phyloP scores from a whole-genome alignment of 371 early-diverging fungal genomes.

The Mucor lusitanicus region DNA sequence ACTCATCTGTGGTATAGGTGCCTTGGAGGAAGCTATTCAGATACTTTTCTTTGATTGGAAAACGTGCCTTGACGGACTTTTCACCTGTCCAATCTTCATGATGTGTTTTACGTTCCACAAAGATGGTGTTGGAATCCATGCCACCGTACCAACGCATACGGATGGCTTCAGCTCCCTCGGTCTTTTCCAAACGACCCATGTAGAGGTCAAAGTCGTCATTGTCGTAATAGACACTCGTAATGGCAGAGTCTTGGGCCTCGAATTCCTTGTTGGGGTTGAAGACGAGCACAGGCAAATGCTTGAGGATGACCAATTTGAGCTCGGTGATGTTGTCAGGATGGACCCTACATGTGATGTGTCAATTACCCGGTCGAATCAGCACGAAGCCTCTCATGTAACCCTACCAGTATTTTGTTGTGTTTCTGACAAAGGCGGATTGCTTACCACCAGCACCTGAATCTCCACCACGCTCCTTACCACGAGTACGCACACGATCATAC shows the following conservation, averaged over 20 bases:
- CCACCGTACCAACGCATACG: constrained; percentile 98
- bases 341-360: constrained; percentile 60
- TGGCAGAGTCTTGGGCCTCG: constrained; percentile 83
- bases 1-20: constrained; percentile 77
- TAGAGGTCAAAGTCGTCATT: constrained; percentile 95
- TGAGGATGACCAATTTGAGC: constrained; percentile 91
- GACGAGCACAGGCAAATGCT: constrained; percentile 96
- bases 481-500: constrained; percentile 88
- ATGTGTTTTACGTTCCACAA: constrained; percentile 98
- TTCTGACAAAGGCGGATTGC: constrained; percentile 77
- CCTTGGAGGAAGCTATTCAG: constrained; percentile 89
- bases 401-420: constrained; percentile 95
- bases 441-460: constrained; percentile 56
- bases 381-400: too few relatives aligned
- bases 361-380: too few relatives aligned
- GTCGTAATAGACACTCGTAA: constrained; percentile 98
- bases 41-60: constrained; percentile 95
- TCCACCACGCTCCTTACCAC: constrained; percentile 71
- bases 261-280: constrained; percentile 85
- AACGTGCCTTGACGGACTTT: constrained; percentile 94
- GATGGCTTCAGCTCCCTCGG: constrained; percentile 93
- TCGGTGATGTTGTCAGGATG: constrained; percentile 98
- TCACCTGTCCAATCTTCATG: constrained; percentile 99
- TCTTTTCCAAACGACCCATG: constrained; percentile 90
- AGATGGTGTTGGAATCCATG: constrained; percentile 83